Conservation (phyloP, 768 basidiomycete genomes). For the Mycena alexandri region DNA sequence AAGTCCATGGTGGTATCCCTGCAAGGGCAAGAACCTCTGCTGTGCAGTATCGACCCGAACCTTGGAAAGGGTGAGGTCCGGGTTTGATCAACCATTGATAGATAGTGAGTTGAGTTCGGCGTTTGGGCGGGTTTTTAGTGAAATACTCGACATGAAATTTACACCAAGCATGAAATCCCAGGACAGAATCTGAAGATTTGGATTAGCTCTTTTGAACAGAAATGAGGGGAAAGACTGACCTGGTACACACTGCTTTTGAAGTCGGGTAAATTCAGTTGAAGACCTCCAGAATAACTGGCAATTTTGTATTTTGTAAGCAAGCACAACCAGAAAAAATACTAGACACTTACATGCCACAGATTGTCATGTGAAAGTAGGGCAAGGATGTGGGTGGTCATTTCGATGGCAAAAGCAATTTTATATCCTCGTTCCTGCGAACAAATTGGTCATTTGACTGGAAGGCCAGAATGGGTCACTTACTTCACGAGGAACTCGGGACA, state of each 20-base stretch:
- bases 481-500: background rate
- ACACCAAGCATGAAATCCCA: background rate
- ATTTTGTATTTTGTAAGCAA: too few relatives aligned
- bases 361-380: constrained; percentile 2
- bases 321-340: too few relatives aligned
- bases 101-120: background rate
- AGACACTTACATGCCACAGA: background rate
- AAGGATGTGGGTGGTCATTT: too few relatives aligned
- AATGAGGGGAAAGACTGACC: background rate
- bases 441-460: too few relatives aligned
- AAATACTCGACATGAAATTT: background rate
- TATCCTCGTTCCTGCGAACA: constrained; percentile 3
- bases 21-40: constrained; percentile 1
- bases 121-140: background rate
- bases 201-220: background rate
- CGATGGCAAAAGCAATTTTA: background rate
- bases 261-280: background rate
- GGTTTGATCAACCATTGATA: constrained; percentile 1
- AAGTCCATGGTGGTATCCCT: background rate
- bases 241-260: background rate
- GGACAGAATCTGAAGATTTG: background rate
- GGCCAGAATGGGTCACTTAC: too few relatives aligned
- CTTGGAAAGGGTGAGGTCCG: constrained; percentile 1
- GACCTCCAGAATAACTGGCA: constrained; percentile 7
- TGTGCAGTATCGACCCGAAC: background rate